phyloP scores from a whole-genome alignment of 176 grass and related monocot species.

The Poa pratensis region DNA sequence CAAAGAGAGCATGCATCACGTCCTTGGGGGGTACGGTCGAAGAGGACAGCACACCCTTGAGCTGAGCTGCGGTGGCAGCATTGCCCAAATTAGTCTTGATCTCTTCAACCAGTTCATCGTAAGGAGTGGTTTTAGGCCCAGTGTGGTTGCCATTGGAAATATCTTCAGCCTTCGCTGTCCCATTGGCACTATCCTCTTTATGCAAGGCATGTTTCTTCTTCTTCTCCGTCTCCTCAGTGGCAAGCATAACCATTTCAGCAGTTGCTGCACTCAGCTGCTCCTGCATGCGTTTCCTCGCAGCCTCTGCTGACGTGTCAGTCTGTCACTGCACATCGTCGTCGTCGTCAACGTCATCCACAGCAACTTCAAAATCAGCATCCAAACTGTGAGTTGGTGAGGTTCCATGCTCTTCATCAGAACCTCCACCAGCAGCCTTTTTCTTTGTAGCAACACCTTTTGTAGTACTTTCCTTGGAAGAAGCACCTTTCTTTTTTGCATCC shows the following conservation, averaged over 20 bases:
- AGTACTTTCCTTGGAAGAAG: constrained; percentile 56
- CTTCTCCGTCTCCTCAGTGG: constrained; percentile 52
- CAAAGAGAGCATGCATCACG: constrained; percentile 66
- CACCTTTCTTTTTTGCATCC: constrained; percentile 69
- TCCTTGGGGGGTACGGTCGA: constrained; percentile 49
- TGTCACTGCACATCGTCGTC: constrained; percentile 78
- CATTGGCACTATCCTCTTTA: constrained; percentile 16
- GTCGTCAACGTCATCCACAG: constrained; percentile 42
- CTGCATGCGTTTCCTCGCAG: constrained; percentile 70
- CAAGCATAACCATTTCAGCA: constrained; percentile 89
- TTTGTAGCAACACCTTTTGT: constrained; percentile 42
- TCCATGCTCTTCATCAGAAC: constrained; percentile 80
- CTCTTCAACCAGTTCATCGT: constrained; percentile 44
- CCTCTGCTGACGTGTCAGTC: constrained; percentile 76
- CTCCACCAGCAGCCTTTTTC: constrained; percentile 49
- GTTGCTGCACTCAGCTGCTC: constrained; percentile 84
- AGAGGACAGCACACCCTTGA: constrained; percentile 45
- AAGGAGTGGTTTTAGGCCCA: constrained; percentile 15
- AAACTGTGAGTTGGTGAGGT: constrained; percentile 55
- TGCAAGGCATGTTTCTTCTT: constrained; percentile 42
- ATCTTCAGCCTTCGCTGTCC: constrained; percentile 3
- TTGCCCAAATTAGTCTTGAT: constrained; percentile 55
- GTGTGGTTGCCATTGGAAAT: constrained; percentile 11
- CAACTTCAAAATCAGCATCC: constrained; percentile 54
- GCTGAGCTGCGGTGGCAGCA: constrained; percentile 37